Evolutionary conservation across 148 eudicot species (phyloP).

Genomic region (Vaccinium corymbosum): DNA sequence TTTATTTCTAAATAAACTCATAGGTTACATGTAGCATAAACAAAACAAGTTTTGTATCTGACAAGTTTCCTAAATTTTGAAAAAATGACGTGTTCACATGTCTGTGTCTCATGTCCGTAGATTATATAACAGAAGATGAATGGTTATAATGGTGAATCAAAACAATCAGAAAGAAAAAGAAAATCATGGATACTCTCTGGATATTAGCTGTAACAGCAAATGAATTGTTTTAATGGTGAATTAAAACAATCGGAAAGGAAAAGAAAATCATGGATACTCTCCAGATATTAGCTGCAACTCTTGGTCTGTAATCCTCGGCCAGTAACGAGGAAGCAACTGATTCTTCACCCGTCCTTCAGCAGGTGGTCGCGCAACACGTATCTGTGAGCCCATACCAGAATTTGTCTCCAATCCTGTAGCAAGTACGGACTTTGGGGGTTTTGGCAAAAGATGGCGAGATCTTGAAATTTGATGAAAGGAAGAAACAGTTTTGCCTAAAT

Average conservation of each 20-base stretch:
- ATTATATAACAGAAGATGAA: background rate
- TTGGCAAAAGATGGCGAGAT: slow-evolving; percentile 60
- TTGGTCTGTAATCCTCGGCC: slow-evolving; percentile 97
- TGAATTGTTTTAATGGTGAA: background rate
- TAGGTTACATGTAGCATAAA: background rate
- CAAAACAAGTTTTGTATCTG: background rate
- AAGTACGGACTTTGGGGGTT: slow-evolving; percentile 45
- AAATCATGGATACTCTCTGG: slow-evolving; percentile 89
- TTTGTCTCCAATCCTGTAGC: slow-evolving; percentile 49
- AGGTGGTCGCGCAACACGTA: slow-evolving; percentile 91
- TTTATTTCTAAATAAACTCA: background rate
- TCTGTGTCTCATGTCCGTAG: background rate
- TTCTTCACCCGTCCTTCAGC: slow-evolving; percentile 83
- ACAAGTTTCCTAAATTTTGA: background rate
- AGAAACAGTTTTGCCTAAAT: slow-evolving; percentile 38
- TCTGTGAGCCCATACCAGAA: slow-evolving; percentile 37
- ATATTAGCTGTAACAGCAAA: slow-evolving; percentile 64
- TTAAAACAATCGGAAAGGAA: background rate
- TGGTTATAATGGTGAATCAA: background rate
- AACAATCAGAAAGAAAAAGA: background rate
- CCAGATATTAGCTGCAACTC: slow-evolving; percentile 96
- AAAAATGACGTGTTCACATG: background rate
- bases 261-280: slow-evolving; percentile 69
- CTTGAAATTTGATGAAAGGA: slow-evolving; percentile 47
- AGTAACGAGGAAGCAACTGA: slow-evolving; percentile 96